Evolutionary conservation across 768 basidiomycete genomes (phyloP).

Genomic region (Pisolithus albus): DNA sequence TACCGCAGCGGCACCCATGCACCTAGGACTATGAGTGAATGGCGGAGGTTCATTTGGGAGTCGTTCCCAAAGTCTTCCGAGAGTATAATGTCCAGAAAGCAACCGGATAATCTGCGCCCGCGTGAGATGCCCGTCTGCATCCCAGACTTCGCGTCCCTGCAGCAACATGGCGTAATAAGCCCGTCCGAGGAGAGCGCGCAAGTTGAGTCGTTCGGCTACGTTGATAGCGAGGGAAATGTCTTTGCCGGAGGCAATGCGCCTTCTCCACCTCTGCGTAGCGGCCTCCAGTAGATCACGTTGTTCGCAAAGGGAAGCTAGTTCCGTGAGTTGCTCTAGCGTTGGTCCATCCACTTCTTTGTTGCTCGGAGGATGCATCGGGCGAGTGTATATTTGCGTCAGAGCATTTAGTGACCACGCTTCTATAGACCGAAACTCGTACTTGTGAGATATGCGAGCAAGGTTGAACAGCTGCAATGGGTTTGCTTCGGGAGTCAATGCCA

Average conservation of each 20-base stretch:
- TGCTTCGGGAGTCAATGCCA: slow-evolving; percentile 34
- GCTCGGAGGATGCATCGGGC: slow-evolving; percentile 21
- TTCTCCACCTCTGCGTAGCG: slow-evolving; percentile 40
- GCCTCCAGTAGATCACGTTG: slow-evolving; percentile 37
- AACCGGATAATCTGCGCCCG: slow-evolving; percentile 46
- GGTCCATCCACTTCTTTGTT: slow-evolving; percentile 29
- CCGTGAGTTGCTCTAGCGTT: slow-evolving; percentile 43
- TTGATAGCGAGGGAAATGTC: slow-evolving; percentile 40
- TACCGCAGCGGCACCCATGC: slow-evolving; percentile 31
- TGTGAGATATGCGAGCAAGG: slow-evolving; percentile 43
- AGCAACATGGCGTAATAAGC: slow-evolving; percentile 49
- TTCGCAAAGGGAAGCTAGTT: slow-evolving; percentile 46
- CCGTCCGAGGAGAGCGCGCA: slow-evolving; percentile 40
- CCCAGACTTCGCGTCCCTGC: slow-evolving; percentile 45
- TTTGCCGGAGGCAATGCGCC: slow-evolving; percentile 38
- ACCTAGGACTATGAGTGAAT: slow-evolving; percentile 37
- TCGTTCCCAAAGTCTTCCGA: slow-evolving; percentile 39
- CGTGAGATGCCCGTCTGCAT: slow-evolving; percentile 37
- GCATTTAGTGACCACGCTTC: slow-evolving; percentile 39
- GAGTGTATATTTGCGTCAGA: slow-evolving; percentile 33
- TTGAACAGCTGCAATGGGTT: slow-evolving; percentile 41
- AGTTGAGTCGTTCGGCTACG: slow-evolving; percentile 42
- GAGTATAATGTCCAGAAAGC: slow-evolving; percentile 46
- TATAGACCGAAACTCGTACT: slow-evolving; percentile 41
- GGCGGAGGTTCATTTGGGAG: slow-evolving; percentile 37